Conservation (phyloP, 2,329 filamentous ascomycete genomes). For the Madurella mycetomatis region DNA sequence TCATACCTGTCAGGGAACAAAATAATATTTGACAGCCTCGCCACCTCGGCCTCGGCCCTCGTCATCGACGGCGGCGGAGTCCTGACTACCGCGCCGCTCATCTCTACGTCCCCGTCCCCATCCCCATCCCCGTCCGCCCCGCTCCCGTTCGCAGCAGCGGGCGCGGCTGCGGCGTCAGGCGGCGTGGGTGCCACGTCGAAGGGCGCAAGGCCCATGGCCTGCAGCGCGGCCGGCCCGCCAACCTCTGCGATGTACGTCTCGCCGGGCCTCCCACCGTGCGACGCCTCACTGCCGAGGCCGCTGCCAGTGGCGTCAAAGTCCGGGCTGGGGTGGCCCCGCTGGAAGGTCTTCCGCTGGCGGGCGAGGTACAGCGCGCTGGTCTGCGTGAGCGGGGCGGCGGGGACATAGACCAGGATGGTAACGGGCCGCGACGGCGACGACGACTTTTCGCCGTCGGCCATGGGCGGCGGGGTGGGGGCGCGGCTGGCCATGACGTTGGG, state of each 20-base stretch:
- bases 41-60: conserved; percentile 47
- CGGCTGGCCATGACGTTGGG: conserved; percentile 36
- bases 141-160: conserved; percentile 20
- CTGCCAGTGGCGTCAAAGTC: conserved; percentile 53
- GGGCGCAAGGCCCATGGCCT: conserved; percentile 55
- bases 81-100: conserved; percentile 19
- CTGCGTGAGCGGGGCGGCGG: conserved; percentile 53
- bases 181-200: conserved; percentile 42
- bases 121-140: conserved; percentile 31
- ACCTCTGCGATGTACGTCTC: conserved; percentile 49
- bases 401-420: conserved; percentile 52
- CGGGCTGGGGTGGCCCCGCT: conserved; percentile 44
- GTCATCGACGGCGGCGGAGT: conserved; percentile 12
- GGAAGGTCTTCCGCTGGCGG: conserved; percentile 53
- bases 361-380: conserved; percentile 55
- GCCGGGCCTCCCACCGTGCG: conserved; percentile 44
- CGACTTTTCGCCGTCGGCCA: conserved; percentile 10
- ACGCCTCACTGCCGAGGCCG: conserved; percentile 47
- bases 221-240: conserved; percentile 47
- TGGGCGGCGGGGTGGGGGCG: conserved; percentile 32
- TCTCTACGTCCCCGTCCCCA: conserved; percentile 24
- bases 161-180: conserved; percentile 25
- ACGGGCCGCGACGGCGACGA: conserved; percentile 28
- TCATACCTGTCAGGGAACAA: conserved; percentile 51
- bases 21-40: conserved; percentile 53